Percentiles rank a stretch among this genome's conserved stretches.
These are phyloP conservation scores for Talaromyces verruculosus DNA, from an alignment of 2,329 filamentous ascomycete species.

Conservation along the genomic window DNA sequence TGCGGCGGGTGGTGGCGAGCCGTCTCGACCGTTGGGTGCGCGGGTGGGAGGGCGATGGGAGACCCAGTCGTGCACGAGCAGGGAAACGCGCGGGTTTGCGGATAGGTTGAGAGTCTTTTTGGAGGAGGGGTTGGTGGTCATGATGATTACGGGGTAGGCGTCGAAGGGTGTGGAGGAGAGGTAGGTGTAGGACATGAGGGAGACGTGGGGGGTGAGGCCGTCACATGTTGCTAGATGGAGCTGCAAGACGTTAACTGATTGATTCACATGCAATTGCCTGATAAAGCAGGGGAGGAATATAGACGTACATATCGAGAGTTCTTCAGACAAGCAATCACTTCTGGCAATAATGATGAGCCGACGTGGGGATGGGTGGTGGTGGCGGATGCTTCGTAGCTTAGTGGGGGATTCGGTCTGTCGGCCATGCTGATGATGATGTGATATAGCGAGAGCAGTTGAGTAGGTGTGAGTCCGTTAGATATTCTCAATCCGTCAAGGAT, in stretches of 20 bases:
- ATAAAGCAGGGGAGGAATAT: not conserved
- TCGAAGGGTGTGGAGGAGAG: slow-evolving; percentile 74
- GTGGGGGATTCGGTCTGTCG: slow-evolving; percentile 60
- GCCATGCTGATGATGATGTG: slow-evolving; percentile 35
- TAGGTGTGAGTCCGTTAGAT: not conserved
- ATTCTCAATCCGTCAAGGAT: not conserved
- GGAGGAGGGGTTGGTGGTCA: slow-evolving; percentile 80
- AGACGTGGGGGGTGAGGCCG: slow-evolving; percentile 81
- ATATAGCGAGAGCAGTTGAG: not conserved
- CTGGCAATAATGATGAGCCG: slow-evolving; percentile 70
- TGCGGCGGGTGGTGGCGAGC: slow-evolving; percentile 62
- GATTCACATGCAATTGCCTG: not conserved
- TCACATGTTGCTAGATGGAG: slow-evolving; percentile 93
- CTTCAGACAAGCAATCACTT: slow-evolving; percentile 87
- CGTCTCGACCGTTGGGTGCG: slow-evolving; percentile 52
- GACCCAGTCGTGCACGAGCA: slow-evolving; percentile 98
- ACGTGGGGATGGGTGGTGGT: slow-evolving; percentile 69
- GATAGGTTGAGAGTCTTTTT: slow-evolving; percentile 73
- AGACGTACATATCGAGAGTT: slow-evolving; percentile 84
- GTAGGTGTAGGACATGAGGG: slow-evolving; percentile 99
- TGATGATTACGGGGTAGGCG: slow-evolving; percentile 79
- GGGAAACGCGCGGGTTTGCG: slow-evolving; percentile 80
- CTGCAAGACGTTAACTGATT: slow-evolving; percentile 47
- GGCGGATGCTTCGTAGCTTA: slow-evolving; percentile 73
- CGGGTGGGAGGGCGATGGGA: slow-evolving; percentile 84